Evolutionary conservation across 2,329 filamentous ascomycete genomes (phyloP).

Genomic region (Endocalyx cinctus): DNA sequence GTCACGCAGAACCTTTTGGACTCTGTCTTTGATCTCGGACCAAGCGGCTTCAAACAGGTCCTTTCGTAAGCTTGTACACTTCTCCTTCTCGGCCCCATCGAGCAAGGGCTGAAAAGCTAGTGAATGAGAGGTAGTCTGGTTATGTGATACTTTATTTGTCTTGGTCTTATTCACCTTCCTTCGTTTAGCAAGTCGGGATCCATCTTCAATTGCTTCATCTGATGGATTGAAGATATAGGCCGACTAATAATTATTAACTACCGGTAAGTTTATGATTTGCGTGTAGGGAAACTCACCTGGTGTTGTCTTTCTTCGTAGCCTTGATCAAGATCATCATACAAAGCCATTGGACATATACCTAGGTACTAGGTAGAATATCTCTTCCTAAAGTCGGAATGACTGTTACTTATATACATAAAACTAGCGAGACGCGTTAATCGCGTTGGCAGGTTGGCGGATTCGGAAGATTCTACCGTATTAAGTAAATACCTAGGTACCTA

Average conservation of each 20-base stretch:
- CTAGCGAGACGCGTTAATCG: too few species aligned
- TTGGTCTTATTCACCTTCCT: conserved; percentile 46
- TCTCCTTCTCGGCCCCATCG: conserved; percentile 46
- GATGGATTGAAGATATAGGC: conserved; percentile 59
- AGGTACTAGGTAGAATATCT: background rate
- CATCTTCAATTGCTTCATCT: conserved; percentile 25
- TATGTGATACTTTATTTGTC: conserved; percentile 22
- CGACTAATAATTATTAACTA: conserved; percentile 36
- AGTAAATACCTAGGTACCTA: conserved; percentile 1
- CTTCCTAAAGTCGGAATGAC: too few species aligned
- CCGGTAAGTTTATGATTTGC: too few species aligned
- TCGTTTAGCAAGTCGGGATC: conserved; percentile 49
- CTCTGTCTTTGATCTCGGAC: conserved; percentile 57
- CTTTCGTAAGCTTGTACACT: conserved; percentile 49
- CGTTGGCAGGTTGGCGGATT: too few species aligned
- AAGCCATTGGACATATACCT: conserved; percentile 18
- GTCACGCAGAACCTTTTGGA: conserved; percentile 57
- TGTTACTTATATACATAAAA: too few species aligned
- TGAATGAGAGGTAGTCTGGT: conserved; percentile 7
- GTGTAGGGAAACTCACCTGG: conserved; percentile 14
- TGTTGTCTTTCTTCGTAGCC: conserved; percentile 26
- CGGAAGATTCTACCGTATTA: too few species aligned
- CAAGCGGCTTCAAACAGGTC: conserved; percentile 60
- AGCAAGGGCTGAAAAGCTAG: conserved; percentile 48
- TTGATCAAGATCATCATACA: conserved; percentile 14